phyloP scores from a whole-genome alignment of 495 filamentous ascomycete species.

The Neurospora sublineolata region DNA sequence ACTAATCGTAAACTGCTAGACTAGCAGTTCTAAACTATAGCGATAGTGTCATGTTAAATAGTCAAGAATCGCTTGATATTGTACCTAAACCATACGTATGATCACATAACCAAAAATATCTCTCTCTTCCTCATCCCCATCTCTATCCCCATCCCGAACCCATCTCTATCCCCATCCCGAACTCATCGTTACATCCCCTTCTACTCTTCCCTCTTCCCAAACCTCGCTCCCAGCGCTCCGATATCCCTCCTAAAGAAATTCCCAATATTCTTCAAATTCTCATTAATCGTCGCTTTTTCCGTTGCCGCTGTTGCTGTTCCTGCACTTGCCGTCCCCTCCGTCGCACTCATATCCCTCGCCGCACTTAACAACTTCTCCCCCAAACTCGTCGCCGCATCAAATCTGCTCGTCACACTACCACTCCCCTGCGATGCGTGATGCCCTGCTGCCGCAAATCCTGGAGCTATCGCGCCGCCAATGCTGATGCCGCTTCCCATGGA shows the following conservation, averaged over 20 bases:
- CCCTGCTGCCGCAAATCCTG: not conserved
- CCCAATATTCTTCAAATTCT: slow-evolving; percentile 87
- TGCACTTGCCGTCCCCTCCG: slow-evolving; percentile 41
- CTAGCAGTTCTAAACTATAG: too few relatives aligned
- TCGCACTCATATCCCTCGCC: slow-evolving; percentile 73
- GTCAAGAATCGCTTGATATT: too few relatives aligned
- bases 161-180: too few relatives aligned
- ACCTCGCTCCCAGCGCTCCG: slow-evolving; percentile 67
- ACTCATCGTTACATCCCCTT: too few relatives aligned
- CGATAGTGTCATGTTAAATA: too few relatives aligned
- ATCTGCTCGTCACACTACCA: slow-evolving; percentile 45
- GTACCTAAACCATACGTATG: too few relatives aligned
- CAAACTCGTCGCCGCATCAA: slow-evolving; percentile 62
- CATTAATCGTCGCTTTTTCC: slow-evolving; percentile 58
- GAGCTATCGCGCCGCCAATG: slow-evolving; percentile 9
- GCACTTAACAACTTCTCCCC: slow-evolving; percentile 68
- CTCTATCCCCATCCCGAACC: too few relatives aligned
- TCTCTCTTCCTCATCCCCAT: too few relatives aligned
- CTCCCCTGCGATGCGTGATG: slow-evolving; percentile 27
- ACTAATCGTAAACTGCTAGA: too few relatives aligned
- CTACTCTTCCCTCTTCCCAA: slow-evolving; percentile 34
- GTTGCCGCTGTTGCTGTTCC: slow-evolving; percentile 28
- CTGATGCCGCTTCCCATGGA: slow-evolving; percentile 2
- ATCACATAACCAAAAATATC: too few relatives aligned
- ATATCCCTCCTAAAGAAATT: slow-evolving; percentile 92